phyloP scores from a whole-genome alignment of 2,329 filamentous ascomycete species.

The Ophiocordyceps sinensis region DNA sequence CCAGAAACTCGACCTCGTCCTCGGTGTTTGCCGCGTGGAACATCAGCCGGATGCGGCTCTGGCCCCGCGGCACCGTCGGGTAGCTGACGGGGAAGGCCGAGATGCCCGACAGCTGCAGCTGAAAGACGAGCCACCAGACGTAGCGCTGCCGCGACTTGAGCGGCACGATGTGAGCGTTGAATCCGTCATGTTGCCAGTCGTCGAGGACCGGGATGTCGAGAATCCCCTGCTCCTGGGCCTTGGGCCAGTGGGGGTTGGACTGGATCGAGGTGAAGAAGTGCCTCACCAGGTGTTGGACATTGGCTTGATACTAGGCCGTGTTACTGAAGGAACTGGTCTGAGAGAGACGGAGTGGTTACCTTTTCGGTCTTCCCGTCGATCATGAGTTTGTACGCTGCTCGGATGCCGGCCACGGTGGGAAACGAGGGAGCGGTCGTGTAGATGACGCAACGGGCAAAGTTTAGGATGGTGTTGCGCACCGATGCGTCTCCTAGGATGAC shows the following conservation, averaged over 20 bases:
- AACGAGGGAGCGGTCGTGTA: slow-evolving; percentile 10
- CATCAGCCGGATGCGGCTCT: slow-evolving; percentile 21
- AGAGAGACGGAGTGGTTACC: neutral
- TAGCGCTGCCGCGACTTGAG: slow-evolving; percentile 12
- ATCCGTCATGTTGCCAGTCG: slow-evolving; percentile 9
- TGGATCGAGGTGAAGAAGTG: slow-evolving; percentile 13
- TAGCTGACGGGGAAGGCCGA: slow-evolving; percentile 16
- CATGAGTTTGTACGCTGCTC: slow-evolving; percentile 8
- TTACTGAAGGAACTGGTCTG: neutral
- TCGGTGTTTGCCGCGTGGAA: slow-evolving; percentile 25
- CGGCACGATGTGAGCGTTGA: slow-evolving; percentile 15
- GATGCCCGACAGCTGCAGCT: slow-evolving; percentile 8
- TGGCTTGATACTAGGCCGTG: slow-evolving; percentile 4
- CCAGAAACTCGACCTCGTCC: slow-evolving; percentile 13
- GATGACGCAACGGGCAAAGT: slow-evolving; percentile 6
- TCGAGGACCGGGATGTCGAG: slow-evolving; percentile 14
- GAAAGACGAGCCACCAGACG: slow-evolving; percentile 10
- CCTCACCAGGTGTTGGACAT: slow-evolving; percentile 11
- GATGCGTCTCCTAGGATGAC: slow-evolving; percentile 7
- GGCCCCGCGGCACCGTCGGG: slow-evolving; percentile 23
- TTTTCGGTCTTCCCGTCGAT: slow-evolving; percentile 2
- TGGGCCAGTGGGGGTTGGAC: slow-evolving; percentile 8
- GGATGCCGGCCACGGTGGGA: slow-evolving; percentile 7
- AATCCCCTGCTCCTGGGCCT: slow-evolving; percentile 11
- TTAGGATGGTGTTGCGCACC: slow-evolving; percentile 7